Percentiles rank a stretch among this genome's conserved stretches.
phyloP scores from a whole-genome alignment of 192 early-diverging fungal species.

The Coemansia pectinata region DNA sequence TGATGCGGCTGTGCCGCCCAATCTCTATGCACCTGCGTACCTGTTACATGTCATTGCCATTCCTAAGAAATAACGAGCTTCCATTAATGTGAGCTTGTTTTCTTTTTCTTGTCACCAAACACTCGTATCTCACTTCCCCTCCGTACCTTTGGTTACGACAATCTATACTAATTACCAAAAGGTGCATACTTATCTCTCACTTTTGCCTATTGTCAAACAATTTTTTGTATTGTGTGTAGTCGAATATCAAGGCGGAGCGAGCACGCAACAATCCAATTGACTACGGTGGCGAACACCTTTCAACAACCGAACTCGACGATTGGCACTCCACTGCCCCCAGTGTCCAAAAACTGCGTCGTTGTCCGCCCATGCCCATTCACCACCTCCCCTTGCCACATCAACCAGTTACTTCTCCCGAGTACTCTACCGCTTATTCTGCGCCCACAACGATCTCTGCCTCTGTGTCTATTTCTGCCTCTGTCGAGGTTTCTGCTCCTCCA shows the following conservation, averaged over 20 bases:
- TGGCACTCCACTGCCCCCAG: constrained; percentile 5
- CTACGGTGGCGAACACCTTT: not conserved
- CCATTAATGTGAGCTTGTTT: not conserved
- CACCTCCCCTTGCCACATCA: not conserved
- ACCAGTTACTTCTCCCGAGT: not conserved
- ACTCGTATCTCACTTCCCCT: not conserved
- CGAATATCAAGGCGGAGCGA: constrained; percentile 7
- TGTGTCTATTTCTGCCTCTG: not conserved
- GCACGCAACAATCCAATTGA: constrained; percentile 7
- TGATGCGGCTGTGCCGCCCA: not conserved
- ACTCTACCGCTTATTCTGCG: constrained; percentile 3
- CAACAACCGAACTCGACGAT: not conserved
- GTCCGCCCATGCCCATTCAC: constrained; percentile 7
- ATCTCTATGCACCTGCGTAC: not conserved
- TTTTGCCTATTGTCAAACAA: not conserved
- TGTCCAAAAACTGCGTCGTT: constrained; percentile 6
- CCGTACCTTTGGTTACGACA: not conserved
- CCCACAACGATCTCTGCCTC: not conserved
- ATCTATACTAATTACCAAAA: not conserved
- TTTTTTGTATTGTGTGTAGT: not conserved
- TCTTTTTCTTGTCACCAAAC: not conserved
- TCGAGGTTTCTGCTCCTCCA: not conserved
- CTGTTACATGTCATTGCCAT: not conserved
- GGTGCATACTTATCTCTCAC: not conserved
- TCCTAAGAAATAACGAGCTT: not conserved